Conservation (phyloP, 768 basidiomycete genomes). For the Lentinula lateritia region DNA sequence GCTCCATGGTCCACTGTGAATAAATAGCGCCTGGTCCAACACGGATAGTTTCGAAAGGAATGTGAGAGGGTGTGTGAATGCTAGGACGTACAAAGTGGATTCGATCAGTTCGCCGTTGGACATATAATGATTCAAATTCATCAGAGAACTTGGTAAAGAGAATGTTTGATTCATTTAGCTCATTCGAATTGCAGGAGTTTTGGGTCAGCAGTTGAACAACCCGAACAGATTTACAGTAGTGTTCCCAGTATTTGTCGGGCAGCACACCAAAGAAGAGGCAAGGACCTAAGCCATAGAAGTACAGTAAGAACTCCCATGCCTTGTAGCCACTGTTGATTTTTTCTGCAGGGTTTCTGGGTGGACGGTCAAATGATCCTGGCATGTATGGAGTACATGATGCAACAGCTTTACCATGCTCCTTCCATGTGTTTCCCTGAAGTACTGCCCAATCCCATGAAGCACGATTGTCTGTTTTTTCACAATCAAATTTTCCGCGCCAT, state of each 20-base stretch:
- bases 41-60: slow-evolving; percentile 6
- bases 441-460: too few species aligned
- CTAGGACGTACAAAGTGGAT: slow-evolving; percentile 14
- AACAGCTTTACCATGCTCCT: too few species aligned
- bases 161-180: neutral
- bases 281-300: slow-evolving; percentile 13
- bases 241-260: slow-evolving; percentile 4
- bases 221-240: slow-evolving; percentile 9
- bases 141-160: slow-evolving; percentile 7
- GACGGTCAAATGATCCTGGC: too few species aligned
- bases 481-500: too few species aligned
- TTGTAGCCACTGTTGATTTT: slow-evolving; percentile 17
- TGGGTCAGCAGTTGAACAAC: slow-evolving; percentile 20
- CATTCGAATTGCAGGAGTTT: neutral
- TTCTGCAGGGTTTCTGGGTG: too few species aligned
- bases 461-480: too few species aligned
- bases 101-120: slow-evolving; percentile 6
- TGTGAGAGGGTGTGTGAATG: slow-evolving; percentile 12
- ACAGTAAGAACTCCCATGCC: slow-evolving; percentile 11
- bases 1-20: slow-evolving; percentile 15
- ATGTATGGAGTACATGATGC: too few species aligned
- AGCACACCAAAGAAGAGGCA: slow-evolving; percentile 8
- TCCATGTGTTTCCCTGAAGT: too few species aligned
- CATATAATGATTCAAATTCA: slow-evolving; percentile 15
- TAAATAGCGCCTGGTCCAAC: slow-evolving; percentile 8